A percentile compares a stretch with the other conserved stretches of the same genome.
Evolutionary conservation across 495 filamentous ascomycete species (phyloP).

Genomic region (Aspergillus egyptiacus): DNA sequence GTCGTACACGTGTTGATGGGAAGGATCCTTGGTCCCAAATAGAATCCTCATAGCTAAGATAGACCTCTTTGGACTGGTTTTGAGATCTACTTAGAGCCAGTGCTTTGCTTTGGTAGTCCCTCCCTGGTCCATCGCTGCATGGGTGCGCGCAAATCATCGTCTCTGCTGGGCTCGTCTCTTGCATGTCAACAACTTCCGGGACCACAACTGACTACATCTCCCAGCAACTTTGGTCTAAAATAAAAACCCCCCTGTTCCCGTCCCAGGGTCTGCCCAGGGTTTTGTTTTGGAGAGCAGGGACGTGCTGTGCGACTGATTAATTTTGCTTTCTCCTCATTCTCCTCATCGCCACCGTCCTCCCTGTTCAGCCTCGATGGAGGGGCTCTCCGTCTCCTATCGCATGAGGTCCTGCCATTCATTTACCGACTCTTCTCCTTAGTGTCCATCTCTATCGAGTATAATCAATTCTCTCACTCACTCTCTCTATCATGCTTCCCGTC

Average conservation of each 20-base stretch:
- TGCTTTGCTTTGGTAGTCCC: background rate
- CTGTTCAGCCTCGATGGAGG: slow-evolving; percentile 19
- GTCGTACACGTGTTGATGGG: slow-evolving; percentile 12
- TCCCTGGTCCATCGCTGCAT: slow-evolving; percentile 11
- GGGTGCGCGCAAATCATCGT: slow-evolving; percentile 21
- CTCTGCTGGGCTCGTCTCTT: slow-evolving; percentile 14
- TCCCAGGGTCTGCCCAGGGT: background rate
- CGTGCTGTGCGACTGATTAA: background rate
- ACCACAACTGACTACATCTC: slow-evolving; percentile 9
- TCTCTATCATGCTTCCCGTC: slow-evolving; percentile 16
- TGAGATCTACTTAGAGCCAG: slow-evolving; percentile 3
- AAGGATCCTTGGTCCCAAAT: slow-evolving; percentile 5
- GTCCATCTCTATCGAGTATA: slow-evolving; percentile 2
- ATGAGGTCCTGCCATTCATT: slow-evolving; percentile 17
- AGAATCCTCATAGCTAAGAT: background rate
- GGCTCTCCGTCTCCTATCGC: slow-evolving; percentile 16
- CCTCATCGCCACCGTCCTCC: slow-evolving; percentile 12
- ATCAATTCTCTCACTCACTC: slow-evolving; percentile 3
- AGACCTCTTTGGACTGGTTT: background rate
- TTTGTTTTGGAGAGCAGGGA: background rate
- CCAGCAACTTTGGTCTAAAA: background rate
- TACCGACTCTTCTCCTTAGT: slow-evolving; percentile 7
- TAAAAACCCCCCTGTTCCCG: background rate
- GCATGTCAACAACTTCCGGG: slow-evolving; percentile 1
- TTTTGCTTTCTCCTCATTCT: slow-evolving; percentile 10